Evolutionary conservation across 768 basidiomycete species (phyloP).

Genomic region (Rhizopogon roseolus): DNA sequence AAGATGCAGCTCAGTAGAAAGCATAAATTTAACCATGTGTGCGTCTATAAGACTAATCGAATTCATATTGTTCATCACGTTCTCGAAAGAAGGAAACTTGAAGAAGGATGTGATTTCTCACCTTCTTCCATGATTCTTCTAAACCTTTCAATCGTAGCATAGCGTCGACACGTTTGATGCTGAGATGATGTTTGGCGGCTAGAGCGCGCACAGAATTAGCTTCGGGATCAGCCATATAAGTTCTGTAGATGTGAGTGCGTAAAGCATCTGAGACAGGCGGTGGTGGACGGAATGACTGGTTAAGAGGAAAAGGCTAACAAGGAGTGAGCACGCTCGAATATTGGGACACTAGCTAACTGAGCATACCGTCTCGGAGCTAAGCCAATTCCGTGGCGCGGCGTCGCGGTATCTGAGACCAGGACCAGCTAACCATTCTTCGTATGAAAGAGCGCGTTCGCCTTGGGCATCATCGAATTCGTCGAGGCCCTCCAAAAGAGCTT

Average conservation of each 20-base stretch:
- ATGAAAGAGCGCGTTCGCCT: constrained; percentile 5
- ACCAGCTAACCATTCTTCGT: constrained; percentile 9
- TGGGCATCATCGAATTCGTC: constrained; percentile 8
- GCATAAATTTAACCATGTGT: constrained; percentile 61
- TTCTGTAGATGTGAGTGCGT: constrained; percentile 52
- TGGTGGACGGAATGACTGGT: constrained; percentile 79
- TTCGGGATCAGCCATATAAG: constrained; percentile 56
- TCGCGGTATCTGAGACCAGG: constrained; percentile 19
- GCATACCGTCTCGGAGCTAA: constrained; percentile 55
- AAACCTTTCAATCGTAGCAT: constrained; percentile 79
- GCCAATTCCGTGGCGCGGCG: constrained; percentile 52
- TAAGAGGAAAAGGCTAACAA: constrained; percentile 80
- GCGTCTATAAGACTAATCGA: constrained; percentile 96
- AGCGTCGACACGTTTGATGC: constrained; percentile 78
- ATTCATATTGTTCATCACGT: constrained; percentile 57
- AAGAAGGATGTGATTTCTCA: constrained; percentile 28
- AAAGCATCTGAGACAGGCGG: constrained; percentile 64
- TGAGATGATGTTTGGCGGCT: constrained; percentile 57
- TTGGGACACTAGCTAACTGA: constrained; percentile 14
- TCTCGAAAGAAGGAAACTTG: constrained; percentile 5
- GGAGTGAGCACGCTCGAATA: not conserved
- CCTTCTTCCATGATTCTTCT: constrained; percentile 70
- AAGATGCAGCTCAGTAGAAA: constrained; percentile 14
- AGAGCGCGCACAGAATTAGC: constrained; percentile 54
- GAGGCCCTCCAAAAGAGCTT: constrained; percentile 11